Base-by-base conservation (phyloP, 495 filamentous ascomycete species). In the Letharia columbiana region DNA sequence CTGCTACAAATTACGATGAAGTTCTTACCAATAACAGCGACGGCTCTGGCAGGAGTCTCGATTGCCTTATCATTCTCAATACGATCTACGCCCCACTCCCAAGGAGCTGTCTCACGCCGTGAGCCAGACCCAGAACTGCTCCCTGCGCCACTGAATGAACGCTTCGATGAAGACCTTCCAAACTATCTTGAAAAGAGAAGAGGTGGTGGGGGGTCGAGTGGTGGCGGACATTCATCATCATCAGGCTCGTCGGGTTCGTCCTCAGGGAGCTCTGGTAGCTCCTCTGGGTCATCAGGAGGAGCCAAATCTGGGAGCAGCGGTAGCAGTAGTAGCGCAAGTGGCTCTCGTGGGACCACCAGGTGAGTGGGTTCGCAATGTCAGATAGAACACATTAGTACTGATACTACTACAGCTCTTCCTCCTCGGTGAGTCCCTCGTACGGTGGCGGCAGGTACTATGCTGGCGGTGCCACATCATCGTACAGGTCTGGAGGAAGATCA, bases 361-460 rank as follows among this genome's bases (percentile, higher is more conserved):
- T 67, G 28, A 61, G 4, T 33, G 28, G 39, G 49, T 47, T 35
- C 47, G 33, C 37, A 44, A 42, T 61, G 54, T 56, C 57, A 45
- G 13, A 62, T n/a, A 31, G 47, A 61, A 45, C 41, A 52, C 37
- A 60, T 7, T 3, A 47, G 12, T 28, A 44, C 41, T 65, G 57
- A 65, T 0, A n/a, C 4, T 31, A 76, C 72, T 68, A 87, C 83
- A 64, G 56, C 74, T 42, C 91, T 44, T 90, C 91, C 50, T 88
- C 84, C n/a, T 88, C 89, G 4, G 74, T 81, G 17, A 68, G 74
- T 13, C 85, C 86, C 0, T 69, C 72, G 4, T 90, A 85, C 71
- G 88, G 88, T 42, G 84, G 87, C 11, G 87, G 88, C 12, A 71
- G 72, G 42, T 95, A 85, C 75, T 97, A 96, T 68, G 84, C 86